Percentiles rank a stretch among this genome's conserved stretches.
These are phyloP conservation scores for Chalciporus sphaerocephalus DNA, from an alignment of 768 basidiomycete species.

Conservation along the genomic window DNA sequence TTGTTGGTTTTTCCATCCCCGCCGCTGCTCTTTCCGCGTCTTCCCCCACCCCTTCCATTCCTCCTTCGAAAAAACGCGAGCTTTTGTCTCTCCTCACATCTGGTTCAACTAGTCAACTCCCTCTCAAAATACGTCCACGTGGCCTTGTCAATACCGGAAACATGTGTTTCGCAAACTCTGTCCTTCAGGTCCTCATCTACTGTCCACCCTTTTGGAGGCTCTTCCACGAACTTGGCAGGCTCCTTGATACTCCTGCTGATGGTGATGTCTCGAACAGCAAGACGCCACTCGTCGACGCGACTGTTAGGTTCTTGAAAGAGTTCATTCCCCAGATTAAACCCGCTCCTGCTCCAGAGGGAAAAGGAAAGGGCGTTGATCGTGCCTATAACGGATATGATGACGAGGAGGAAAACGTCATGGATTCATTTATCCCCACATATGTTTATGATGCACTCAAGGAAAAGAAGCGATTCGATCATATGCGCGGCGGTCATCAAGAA, in stretches of 20 bases:
- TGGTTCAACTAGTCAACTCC: slow-evolving; percentile 26
- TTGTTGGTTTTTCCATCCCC: slow-evolving; percentile 72
- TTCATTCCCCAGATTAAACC: slow-evolving; percentile 41
- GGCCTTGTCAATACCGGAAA: slow-evolving; percentile 94
- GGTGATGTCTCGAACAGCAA: slow-evolving; percentile 26
- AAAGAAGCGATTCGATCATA: slow-evolving; percentile 89
- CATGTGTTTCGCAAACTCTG: slow-evolving; percentile 96
- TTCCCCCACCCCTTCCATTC: slow-evolving; percentile 25
- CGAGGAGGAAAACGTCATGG: slow-evolving; percentile 48
- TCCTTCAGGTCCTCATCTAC: slow-evolving; percentile 87
- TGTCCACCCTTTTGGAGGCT: slow-evolving; percentile 81
- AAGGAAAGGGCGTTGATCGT: slow-evolving; percentile 41
- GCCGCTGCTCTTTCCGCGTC: slow-evolving; percentile 35
- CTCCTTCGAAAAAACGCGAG: slow-evolving; percentile 42
- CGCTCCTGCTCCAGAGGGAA: slow-evolving; percentile 24
- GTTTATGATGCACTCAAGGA: slow-evolving; percentile 92
- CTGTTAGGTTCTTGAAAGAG: slow-evolving; percentile 72
- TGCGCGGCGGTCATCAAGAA: slow-evolving; percentile 93
- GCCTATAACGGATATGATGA: slow-evolving; percentile 23
- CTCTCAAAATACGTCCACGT: slow-evolving; percentile 52
- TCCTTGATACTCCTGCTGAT: slow-evolving; percentile 35
- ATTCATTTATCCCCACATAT: slow-evolving; percentile 79
- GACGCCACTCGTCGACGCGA: slow-evolving; percentile 64
- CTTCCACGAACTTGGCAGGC: slow-evolving; percentile 64
- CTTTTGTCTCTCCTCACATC: slow-evolving; percentile 52